Evolutionary conservation across 805 yeast species (phyloP).

Genomic region (Ogataea pini): DNA sequence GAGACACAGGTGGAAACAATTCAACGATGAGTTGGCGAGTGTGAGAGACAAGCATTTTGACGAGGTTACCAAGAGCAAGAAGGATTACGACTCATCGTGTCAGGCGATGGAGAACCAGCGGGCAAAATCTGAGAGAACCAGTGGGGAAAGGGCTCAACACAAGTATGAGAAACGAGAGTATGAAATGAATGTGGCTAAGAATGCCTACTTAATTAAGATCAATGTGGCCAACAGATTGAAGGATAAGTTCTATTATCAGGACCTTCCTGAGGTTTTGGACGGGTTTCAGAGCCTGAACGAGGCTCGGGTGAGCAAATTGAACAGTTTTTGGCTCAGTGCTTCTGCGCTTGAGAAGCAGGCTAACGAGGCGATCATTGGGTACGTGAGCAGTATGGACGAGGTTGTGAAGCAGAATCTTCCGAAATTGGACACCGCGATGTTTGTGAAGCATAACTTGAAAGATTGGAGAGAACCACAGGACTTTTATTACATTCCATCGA

Average conservation of each 20-base stretch:
- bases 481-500: slow-evolving; percentile 80
- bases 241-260: slow-evolving; percentile 91
- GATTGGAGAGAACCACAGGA: slow-evolving; percentile 88
- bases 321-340: slow-evolving; percentile 66
- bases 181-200: slow-evolving; percentile 89
- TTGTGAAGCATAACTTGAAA: slow-evolving; percentile 76
- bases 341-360: slow-evolving; percentile 55
- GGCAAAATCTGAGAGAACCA: slow-evolving; percentile 62
- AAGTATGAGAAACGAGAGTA: slow-evolving; percentile 61
- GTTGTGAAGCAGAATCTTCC: slow-evolving; percentile 73
- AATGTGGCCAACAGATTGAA: slow-evolving; percentile 86
- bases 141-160: slow-evolving; percentile 49
- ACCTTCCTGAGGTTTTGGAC: slow-evolving; percentile 87
- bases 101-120: slow-evolving; percentile 78
- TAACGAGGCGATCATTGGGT: slow-evolving; percentile 46
- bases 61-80: slow-evolving; percentile 65
- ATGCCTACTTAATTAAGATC: slow-evolving; percentile 76
- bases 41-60: slow-evolving; percentile 50
- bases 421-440: slow-evolving; percentile 81
- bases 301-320: slow-evolving; percentile 68
- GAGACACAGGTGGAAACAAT: slow-evolving; percentile 53
- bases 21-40: slow-evolving; percentile 58
- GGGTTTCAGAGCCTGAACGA: slow-evolving; percentile 83
- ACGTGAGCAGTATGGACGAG: slow-evolving; percentile 47
- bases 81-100: slow-evolving; percentile 79